Conservation (phyloP, 2,329 filamentous ascomycete species). For the Penicillium sp. region DNA sequence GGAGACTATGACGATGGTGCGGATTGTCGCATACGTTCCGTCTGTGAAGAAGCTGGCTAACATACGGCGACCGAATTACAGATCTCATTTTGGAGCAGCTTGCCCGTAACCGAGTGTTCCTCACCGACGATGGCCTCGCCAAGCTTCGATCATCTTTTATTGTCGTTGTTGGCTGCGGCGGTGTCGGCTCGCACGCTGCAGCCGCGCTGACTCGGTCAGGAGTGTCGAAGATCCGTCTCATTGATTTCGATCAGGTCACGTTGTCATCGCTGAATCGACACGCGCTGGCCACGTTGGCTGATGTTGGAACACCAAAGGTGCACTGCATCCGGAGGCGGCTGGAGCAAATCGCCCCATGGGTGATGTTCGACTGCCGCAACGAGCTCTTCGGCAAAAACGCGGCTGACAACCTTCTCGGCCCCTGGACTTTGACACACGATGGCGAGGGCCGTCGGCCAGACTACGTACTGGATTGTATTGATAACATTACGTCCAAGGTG, state of each 20-base stretch:
- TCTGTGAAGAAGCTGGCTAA: slow-evolving; percentile 7
- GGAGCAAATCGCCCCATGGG: slow-evolving; percentile 87
- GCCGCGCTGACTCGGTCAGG: slow-evolving; percentile 85
- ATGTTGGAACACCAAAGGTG: slow-evolving; percentile 92
- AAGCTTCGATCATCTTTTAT: slow-evolving; percentile 80
- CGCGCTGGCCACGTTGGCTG: slow-evolving; percentile 86
- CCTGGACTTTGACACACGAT: slow-evolving; percentile 56
- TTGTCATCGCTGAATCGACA: slow-evolving; percentile 94
- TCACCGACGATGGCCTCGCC: slow-evolving; percentile 74
- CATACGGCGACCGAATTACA: slow-evolving; percentile 25
- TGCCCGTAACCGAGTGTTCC: slow-evolving; percentile 86
- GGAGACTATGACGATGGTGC: slow-evolving; percentile 64
- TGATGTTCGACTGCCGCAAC: slow-evolving; percentile 78
- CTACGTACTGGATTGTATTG: slow-evolving; percentile 95
- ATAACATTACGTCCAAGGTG: slow-evolving; percentile 97
- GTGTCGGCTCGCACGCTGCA: slow-evolving; percentile 88
- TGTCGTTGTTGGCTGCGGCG: slow-evolving; percentile 87
- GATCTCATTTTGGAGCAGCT: slow-evolving; percentile 93
- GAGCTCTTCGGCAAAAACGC: slow-evolving; percentile 73
- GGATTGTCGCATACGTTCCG: background rate
- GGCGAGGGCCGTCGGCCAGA: slow-evolving; percentile 59
- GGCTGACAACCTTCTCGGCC: slow-evolving; percentile 64
- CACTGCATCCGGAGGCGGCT: slow-evolving; percentile 75
- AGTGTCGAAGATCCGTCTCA: slow-evolving; percentile 78
- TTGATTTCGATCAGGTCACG: slow-evolving; percentile 98